phyloP scores from a whole-genome alignment of 129 eudicot species.

The Mikania micrantha region DNA sequence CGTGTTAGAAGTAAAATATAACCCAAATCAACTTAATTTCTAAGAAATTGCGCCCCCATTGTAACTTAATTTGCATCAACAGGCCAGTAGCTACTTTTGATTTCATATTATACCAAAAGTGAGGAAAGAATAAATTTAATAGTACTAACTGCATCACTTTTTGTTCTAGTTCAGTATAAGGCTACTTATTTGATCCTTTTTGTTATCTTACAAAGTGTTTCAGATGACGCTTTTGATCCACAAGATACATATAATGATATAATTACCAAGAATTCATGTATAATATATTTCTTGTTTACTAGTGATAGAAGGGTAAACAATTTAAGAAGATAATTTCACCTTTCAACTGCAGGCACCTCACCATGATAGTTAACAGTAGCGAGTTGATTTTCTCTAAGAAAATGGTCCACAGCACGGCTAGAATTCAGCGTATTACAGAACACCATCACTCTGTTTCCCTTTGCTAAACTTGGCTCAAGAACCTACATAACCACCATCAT shows the following conservation, averaged over 20 bases:
- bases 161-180: background rate
- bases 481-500: conserved; percentile 46
- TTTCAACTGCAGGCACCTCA: conserved; percentile 93
- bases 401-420: conserved; percentile 96
- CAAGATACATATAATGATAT: too few relatives aligned
- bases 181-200: background rate
- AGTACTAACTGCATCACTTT: too few relatives aligned
- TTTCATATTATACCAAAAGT: too few relatives aligned
- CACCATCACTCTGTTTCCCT: conserved; percentile 93
- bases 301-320: background rate
- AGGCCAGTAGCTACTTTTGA: too few relatives aligned
- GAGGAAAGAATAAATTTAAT: too few relatives aligned
- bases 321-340: conserved; percentile 39
- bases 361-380: conserved; percentile 96
- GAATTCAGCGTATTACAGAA: conserved; percentile 90
- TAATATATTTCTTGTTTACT: too few relatives aligned
- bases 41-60: too few relatives aligned
- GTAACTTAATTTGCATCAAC: too few relatives aligned
- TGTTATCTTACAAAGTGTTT: background rate
- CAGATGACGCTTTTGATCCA: background rate
- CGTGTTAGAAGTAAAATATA: too few relatives aligned
- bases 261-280: too few relatives aligned
- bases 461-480: conserved; percentile 94
- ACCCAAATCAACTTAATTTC: too few relatives aligned
- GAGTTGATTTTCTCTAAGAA: conserved; percentile 67